Evolutionary conservation across 2,329 filamentous ascomycete species (phyloP).

Genomic region (Talaromyces sp.): DNA sequence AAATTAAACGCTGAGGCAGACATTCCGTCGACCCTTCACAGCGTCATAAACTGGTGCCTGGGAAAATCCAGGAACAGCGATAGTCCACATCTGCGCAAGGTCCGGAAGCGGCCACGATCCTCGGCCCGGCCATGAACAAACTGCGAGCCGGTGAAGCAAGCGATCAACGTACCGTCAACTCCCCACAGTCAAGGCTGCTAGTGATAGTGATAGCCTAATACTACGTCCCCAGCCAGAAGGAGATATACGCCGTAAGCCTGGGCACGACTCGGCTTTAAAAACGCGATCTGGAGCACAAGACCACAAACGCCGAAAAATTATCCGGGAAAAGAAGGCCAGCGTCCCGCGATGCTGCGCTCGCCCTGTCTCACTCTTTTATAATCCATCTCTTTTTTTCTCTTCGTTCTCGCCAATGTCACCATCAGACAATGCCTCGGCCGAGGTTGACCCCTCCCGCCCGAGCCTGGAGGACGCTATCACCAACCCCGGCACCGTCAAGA

Average conservation of each 20-base stretch:
- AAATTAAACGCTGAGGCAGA: not conserved
- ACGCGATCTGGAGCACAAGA: not conserved
- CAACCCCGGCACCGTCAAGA: slow-evolving; percentile 69
- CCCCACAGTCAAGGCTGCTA: not conserved
- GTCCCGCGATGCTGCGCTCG: not conserved
- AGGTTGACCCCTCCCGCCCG: slow-evolving; percentile 16
- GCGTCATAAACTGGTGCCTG: not conserved
- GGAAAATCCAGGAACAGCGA: not conserved
- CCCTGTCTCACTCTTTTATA: not conserved
- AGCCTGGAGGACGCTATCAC: slow-evolving; percentile 46
- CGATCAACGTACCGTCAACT: not conserved
- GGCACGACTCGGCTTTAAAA: slow-evolving; percentile 27
- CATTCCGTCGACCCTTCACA: not conserved
- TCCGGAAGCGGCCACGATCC: not conserved
- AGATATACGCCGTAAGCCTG: slow-evolving; percentile 44
- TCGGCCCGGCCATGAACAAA: not conserved
- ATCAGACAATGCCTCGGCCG: slow-evolving; percentile 20
- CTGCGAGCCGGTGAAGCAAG: not conserved
- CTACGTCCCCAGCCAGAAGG: slow-evolving; percentile 30
- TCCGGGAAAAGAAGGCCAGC: not conserved
- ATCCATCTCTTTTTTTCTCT: not conserved
- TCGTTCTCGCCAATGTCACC: slow-evolving; percentile 25
- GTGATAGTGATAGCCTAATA: not conserved
- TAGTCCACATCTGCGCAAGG: not conserved
- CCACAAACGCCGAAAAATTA: not conserved